Evolutionary conservation across 1,139 yeast species (phyloP).

Genomic region (Hyphopichia wangnamkhiaoensis): DNA sequence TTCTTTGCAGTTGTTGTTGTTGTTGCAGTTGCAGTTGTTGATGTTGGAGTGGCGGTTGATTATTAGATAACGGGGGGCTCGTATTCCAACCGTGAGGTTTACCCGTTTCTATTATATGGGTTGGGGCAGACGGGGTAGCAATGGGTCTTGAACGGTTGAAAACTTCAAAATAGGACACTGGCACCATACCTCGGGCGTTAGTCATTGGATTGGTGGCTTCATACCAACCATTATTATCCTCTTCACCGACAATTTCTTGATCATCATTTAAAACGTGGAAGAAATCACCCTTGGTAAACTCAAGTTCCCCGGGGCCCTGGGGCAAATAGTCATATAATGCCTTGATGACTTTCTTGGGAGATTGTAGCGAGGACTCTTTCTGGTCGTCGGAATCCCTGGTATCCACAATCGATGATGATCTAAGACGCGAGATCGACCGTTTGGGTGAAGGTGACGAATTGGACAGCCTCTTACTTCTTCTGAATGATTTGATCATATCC

Average conservation of each 20-base stretch:
- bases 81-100: too few relatives aligned
- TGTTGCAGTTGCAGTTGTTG: constrained; percentile 5
- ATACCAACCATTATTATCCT: constrained; percentile 62
- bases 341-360: constrained; percentile 80
- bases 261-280: constrained; percentile 75
- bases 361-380: constrained; percentile 31
- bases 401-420: constrained; percentile 18
- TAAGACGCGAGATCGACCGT: constrained; percentile 36
- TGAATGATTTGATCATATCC: constrained; percentile 47
- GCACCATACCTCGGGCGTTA: constrained; percentile 81
- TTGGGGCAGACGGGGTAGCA: constrained; percentile 9
- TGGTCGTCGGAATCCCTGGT: constrained; percentile 5
- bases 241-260: constrained; percentile 26
- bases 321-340: constrained; percentile 80
- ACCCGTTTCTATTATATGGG: constrained; percentile 5
- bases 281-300: constrained; percentile 80
- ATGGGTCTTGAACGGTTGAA: constrained; percentile 59
- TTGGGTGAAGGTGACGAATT: constrained; percentile 37
- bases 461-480: constrained; percentile 45
- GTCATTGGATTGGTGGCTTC: constrained; percentile 89
- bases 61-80: too few relatives aligned
- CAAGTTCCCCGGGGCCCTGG: constrained; percentile 80
- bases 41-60: constrained; percentile 4
- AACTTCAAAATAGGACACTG: constrained; percentile 78
- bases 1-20: constrained; percentile 9